Evolutionary conservation across 129 eudicot genomes (phyloP), one percentile per base, ranked within the genome.

Genomic region (Lonicera japonica): DNA sequence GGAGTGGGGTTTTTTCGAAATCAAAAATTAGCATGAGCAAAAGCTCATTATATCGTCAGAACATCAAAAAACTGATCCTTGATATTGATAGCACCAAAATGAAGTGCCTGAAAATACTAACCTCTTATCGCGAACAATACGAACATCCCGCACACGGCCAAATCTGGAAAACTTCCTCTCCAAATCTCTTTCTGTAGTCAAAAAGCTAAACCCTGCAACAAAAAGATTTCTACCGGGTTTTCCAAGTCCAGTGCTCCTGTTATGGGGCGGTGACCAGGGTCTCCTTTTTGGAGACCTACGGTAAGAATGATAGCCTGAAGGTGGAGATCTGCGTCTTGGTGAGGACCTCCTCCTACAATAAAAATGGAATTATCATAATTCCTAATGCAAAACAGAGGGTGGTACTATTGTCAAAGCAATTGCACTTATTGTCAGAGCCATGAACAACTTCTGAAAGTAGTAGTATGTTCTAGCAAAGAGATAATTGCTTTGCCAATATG

Each of bases 101-200:
- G 3, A 24, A 45, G 34, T 23, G 56, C 6, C 14, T 25, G n/a
- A 8, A 25, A 36, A 60, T 17, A 3, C 24, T 16, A 50, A 73
- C 78, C 78, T 57, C 39, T 60, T 73, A 41, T 73, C 78, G 12
- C 78, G 78, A 22, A 66, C 69, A 19, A 73, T 60, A 2, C 78
- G 78, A 58, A 73, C 72, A 52, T 73, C 60, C 38, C 63, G 46
- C 21, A 73, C 78, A 21, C 62, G 58, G 25, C 78, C 78, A 73
- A 58, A 73, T 60, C 67, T 52, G 41, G 78, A 65, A 61, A 73
- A 73, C 63, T 73, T 73, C 63, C 72, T 65, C 22, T 73, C 68
- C 43, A 73, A 52, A 58, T 76, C 73, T 65, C 76, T 68, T 61
- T 74, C 79, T 54, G 73, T 54, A 19, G 73, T 66, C 17, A 54